Conservation (phyloP, 108 stramenopile species). For the Nannochloropsis salina region DNA sequence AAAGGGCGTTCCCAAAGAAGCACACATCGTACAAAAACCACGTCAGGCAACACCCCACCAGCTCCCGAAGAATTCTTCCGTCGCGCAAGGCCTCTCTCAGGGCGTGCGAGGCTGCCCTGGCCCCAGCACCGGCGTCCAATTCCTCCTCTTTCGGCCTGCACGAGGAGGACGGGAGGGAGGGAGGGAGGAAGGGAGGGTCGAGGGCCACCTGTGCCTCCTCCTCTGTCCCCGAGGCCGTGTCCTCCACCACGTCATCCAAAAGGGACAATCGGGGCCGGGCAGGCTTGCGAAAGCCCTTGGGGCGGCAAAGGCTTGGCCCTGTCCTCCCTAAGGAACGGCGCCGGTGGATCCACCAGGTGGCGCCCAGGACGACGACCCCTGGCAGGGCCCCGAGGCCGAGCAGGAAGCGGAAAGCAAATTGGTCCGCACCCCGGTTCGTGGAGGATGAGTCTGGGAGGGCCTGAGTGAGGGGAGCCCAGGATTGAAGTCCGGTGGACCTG, state of each 20-base stretch:
- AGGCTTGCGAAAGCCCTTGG: not conserved
- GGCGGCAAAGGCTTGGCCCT: not conserved
- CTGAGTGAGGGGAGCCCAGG: too few relatives aligned
- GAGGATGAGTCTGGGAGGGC: too few relatives aligned
- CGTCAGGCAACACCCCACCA: not conserved
- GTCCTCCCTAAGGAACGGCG: not conserved
- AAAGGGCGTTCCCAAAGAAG: not conserved
- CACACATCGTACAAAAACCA: slow-evolving; percentile 24
- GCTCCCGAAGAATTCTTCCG: not conserved
- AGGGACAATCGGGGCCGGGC: not conserved
- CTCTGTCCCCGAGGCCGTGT: not conserved
- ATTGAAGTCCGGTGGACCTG: not conserved
- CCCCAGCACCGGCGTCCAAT: not conserved
- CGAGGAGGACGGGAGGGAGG: not conserved
- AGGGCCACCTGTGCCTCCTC: not conserved
- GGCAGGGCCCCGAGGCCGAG: slow-evolving; percentile 20
- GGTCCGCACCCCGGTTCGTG: not conserved
- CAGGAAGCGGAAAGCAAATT: not conserved
- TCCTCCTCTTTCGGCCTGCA: not conserved
- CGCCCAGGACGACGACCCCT: not conserved
- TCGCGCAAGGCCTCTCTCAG: not conserved
- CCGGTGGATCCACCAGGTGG: not conserved
- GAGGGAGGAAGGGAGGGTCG: not conserved
- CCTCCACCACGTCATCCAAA: slow-evolving; percentile 19
- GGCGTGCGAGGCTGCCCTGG: not conserved